Percentiles rank a stretch among this genome's conserved stretches.
Conservation (phyloP, 495 filamentous ascomycete species). For the Halenospora varia region DNA sequence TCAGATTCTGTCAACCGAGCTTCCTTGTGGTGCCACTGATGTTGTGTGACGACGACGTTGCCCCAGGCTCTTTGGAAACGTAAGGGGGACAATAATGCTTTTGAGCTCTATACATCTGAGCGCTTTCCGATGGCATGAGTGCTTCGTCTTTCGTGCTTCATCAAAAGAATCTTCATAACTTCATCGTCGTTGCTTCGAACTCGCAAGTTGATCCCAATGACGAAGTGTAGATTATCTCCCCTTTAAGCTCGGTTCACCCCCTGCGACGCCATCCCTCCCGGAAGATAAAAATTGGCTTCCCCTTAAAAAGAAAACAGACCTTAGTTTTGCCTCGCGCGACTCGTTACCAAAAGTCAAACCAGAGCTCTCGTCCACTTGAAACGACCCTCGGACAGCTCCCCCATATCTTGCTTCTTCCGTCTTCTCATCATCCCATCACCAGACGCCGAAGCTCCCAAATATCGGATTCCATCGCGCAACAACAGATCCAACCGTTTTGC, state of each 20-base stretch:
- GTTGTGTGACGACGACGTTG: not conserved
- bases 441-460: not conserved
- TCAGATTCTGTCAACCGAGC: not conserved
- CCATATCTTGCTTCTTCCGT: not conserved
- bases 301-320: not conserved
- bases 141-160: not conserved
- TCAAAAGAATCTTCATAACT: not conserved
- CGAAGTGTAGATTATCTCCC: not conserved
- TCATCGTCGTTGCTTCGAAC: not conserved
- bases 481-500: too few species aligned
- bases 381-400: slow-evolving; percentile 1
- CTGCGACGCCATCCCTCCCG: not conserved
- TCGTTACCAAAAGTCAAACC: not conserved
- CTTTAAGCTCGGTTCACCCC: not conserved
- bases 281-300: not conserved
- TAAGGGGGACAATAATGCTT: not conserved
- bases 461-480: not conserved
- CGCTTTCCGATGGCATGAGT: too few species aligned
- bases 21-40: not conserved
- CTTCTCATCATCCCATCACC: not conserved
- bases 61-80: not conserved
- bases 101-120: not conserved
- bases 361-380: slow-evolving; percentile 6
- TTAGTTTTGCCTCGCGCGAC: not conserved
- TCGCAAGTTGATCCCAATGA: not conserved